Base-by-base conservation (phyloP, 2,329 filamentous ascomycete species). In the Alternaria angustiovoidea region DNA sequence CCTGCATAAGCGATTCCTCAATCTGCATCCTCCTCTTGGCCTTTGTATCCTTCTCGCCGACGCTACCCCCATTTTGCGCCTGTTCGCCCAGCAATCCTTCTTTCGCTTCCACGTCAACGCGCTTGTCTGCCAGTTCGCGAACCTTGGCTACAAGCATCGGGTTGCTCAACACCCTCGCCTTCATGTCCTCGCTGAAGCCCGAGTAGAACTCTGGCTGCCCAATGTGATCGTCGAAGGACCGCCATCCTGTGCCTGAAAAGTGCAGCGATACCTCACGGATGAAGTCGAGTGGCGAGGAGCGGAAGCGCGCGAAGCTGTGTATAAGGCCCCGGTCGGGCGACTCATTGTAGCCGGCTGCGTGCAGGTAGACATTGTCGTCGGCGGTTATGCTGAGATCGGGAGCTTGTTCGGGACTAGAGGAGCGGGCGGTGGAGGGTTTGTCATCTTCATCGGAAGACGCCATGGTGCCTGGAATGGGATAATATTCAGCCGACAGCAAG, bases 151-250 rank as follows among this genome's bases (percentile, higher is more conserved):
- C 89, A 30, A 99, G 82, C 66, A 96, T 86, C 0, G 90, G 87
- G 36, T 91, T 92, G 16, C 86, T 88, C 69, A 97, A 82, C 28
- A 98, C 90, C 69, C 86, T 85, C 22, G 83, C 83, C 80, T 91
- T 96, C 87, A 99, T 97, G 60, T 93, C 89, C 65, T 97, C 94
- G 28, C 89, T 90, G 80, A 97, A 99, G 26, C 95, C 95, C 0
- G 89, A 81, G 78, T 97, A 99, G 82, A 94, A 98, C 65, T 97
- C 90, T 9, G 93, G 93, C 77, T 97, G 94, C 22, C 95, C 95
- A 70, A 98, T 90, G 64, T 94, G 86, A 63, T 91, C 84, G 74
- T 98, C 93, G 81, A 99, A 99, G 61, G 92, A 92, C 62, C 95
- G 91, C 95, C 95, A 99, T 76, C 94, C 94, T 51, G 91, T 91